Conservation (phyloP, 2,329 filamentous ascomycete species). For the Purpureocillium takamizusanense region DNA sequence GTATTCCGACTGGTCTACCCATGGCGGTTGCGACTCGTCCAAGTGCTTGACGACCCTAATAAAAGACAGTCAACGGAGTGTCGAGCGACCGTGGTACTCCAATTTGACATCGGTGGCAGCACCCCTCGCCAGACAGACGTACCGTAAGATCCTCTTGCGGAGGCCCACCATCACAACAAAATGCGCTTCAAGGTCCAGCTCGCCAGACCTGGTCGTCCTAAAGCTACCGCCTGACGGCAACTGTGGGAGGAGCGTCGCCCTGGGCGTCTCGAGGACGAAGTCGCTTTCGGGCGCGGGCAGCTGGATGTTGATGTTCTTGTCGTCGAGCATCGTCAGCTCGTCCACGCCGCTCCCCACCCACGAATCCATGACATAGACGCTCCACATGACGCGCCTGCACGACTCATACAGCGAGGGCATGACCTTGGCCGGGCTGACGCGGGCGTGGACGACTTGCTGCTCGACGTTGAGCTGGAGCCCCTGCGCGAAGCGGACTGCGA, state of each 20-base stretch:
- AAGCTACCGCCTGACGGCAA: not conserved
- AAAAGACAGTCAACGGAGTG: too few species aligned
- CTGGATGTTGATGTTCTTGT: slow-evolving; percentile 10
- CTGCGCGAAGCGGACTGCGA: slow-evolving; percentile 10
- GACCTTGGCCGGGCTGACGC: not conserved
- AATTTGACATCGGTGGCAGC: not conserved
- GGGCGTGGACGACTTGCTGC: slow-evolving; percentile 3
- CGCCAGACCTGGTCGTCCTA: not conserved
- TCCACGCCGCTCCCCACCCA: slow-evolving; percentile 10
- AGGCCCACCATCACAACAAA: not conserved
- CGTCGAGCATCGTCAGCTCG: slow-evolving; percentile 8
- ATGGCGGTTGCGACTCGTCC: not conserved
- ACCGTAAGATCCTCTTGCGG: not conserved
- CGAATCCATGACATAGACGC: slow-evolving; percentile 10
- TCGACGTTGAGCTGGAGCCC: slow-evolving; percentile 11
- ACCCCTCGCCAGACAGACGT: not conserved
- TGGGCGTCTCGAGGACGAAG: not conserved
- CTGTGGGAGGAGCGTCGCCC: not conserved
- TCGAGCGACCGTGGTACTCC: too few species aligned
- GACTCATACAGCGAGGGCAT: slow-evolving; percentile 7
- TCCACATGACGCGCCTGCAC: slow-evolving; percentile 11
- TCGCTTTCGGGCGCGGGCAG: slow-evolving; percentile 3
- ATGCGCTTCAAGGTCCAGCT: not conserved
- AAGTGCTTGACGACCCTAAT: not conserved
- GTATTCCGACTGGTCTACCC: not conserved